These are phyloP conservation scores for Porodaedalea pini DNA, from an alignment of 1,284 basidiomycete species.

Conservation along the genomic window DNA sequence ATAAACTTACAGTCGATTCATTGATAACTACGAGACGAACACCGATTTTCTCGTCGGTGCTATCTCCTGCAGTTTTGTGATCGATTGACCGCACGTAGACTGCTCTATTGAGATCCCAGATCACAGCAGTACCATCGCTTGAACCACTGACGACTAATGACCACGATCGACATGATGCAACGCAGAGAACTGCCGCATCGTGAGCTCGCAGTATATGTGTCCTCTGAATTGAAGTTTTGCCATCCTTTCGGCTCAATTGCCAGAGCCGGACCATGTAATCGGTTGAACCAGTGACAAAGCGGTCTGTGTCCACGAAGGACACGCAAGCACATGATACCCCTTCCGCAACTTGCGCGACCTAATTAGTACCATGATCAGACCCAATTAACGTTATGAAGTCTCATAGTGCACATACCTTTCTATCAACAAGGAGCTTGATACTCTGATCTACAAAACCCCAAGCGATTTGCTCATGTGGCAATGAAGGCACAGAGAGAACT, in stretches of 20 bases:
- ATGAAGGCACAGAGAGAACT: slow-evolving; percentile 54
- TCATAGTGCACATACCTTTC: slow-evolving; percentile 43
- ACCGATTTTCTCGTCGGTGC: slow-evolving; percentile 36
- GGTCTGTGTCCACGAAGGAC: slow-evolving; percentile 67
- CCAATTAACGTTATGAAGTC: slow-evolving; percentile 17
- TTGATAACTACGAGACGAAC: slow-evolving; percentile 78
- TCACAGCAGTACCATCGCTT: slow-evolving; percentile 76
- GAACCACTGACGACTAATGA: slow-evolving; percentile 83
- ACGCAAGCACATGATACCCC: slow-evolving; percentile 71
- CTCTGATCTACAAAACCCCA: slow-evolving; percentile 54
- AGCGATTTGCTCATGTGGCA: slow-evolving; percentile 65
- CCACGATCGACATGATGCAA: slow-evolving; percentile 80
- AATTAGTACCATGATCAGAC: background rate
- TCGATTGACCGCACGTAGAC: slow-evolving; percentile 74
- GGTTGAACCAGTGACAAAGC: slow-evolving; percentile 71
- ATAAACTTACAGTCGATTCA: slow-evolving; percentile 72
- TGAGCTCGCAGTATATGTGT: slow-evolving; percentile 80
- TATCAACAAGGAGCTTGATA: slow-evolving; percentile 59
- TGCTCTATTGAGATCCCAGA: slow-evolving; percentile 90
- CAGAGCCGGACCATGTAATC: slow-evolving; percentile 80
- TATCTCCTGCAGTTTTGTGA: slow-evolving; percentile 43
- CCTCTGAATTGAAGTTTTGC: slow-evolving; percentile 37
- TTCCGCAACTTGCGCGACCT: slow-evolving; percentile 76
- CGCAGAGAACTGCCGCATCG: slow-evolving; percentile 59
- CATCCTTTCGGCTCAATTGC: slow-evolving; percentile 47